Base-by-base conservation (phyloP, 257 asterid species). In the Verbascum thapsus region DNA sequence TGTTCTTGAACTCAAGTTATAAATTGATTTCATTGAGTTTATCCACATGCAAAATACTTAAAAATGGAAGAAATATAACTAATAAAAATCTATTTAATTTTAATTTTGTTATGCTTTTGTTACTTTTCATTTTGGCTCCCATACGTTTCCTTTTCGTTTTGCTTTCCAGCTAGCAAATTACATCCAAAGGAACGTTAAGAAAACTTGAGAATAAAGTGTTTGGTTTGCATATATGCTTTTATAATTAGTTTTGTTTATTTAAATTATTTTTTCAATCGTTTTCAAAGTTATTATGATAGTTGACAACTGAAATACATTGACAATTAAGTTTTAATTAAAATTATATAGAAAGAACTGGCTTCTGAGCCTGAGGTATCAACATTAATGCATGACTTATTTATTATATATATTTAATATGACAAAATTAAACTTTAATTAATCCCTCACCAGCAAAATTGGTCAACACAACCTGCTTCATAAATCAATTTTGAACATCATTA, bases 91-190 rank as follows among this genome's bases (percentile, higher is more conserved):
- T 20, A 45, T 45, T 16, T 4, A 5, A 13, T 45, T 10, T 15
- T 22, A 10, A 8, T 22, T 7, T 54, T 7, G 32, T 54, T 8
- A 13, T 35, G 16, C 7, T 55, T 4, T 55, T 35, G n/a, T n/a
- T 45, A 8, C 17, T 37, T 56, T 26, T 5, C 32, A 37, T 13
- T 16, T 53, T 3, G 0, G 32, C 34, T 19, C 54, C 54, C 48
- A 56, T 7, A 17, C 30, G 13, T 32, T 11, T 54, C 12, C 23
- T 37, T 58, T 47, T 4, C 7, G 23, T 12, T 37, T 13, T 12
- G 41, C 67, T 64, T 72, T 72, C 64, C 77, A 72, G 73, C 69
- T 66, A 34, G 69, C 69, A 49, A 52, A 66, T 66, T 72, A 52
- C 23, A 72, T 15, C 6, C 43, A 63, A 58, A 64, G 72, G 53